A percentile compares a stretch with the other conserved stretches of the same genome.
Evolutionary conservation across 352 stramenopile genomes (phyloP).

Genomic region (Phytopythium kandeliae): DNA sequence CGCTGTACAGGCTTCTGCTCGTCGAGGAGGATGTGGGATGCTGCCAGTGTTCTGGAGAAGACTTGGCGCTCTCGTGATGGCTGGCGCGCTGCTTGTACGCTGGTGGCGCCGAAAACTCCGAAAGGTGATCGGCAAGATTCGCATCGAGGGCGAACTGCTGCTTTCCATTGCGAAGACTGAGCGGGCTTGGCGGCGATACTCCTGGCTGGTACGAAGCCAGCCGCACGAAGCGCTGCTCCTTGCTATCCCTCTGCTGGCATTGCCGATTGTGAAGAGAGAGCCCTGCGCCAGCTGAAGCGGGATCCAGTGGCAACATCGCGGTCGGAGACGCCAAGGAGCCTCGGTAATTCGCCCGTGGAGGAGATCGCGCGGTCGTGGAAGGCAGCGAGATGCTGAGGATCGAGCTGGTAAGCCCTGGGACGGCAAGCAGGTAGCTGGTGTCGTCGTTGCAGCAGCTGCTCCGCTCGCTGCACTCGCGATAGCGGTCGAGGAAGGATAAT

Average conservation of each 20-base stretch:
- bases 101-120: background rate
- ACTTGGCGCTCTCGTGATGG: background rate
- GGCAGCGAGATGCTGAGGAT: conserved; percentile 1
- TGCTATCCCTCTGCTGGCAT: background rate
- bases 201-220: background rate
- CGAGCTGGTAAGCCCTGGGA: background rate
- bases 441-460: background rate
- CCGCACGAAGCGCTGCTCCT: background rate
- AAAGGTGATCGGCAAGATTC: background rate
- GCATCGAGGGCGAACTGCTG: background rate
- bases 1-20: background rate
- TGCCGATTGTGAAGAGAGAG: background rate
- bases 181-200: background rate
- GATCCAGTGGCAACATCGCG: background rate
- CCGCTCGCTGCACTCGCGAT: conserved; percentile 31
- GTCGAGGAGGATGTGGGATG: background rate
- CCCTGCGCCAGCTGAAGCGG: background rate
- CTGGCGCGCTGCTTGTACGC: background rate
- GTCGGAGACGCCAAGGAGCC: background rate
- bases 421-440: background rate
- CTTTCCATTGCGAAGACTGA: background rate
- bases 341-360: background rate
- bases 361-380: background rate
- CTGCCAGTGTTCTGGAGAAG: background rate
- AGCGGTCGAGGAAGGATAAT: conserved; percentile 44